Evolutionary conservation across 257 asterid species (phyloP).

Genomic region (Phtheirospermum japonicum): DNA sequence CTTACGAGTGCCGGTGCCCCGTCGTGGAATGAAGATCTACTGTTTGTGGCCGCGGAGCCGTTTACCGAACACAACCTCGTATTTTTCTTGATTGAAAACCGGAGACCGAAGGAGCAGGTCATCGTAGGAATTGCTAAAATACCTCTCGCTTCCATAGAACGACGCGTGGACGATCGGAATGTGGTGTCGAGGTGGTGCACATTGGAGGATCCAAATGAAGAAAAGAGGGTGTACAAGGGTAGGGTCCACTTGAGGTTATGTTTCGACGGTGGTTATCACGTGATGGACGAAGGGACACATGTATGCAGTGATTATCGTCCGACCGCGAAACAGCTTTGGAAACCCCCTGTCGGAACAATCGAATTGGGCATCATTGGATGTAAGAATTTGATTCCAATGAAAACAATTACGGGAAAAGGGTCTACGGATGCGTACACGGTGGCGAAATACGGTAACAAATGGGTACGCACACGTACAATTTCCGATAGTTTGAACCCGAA

Average conservation of each 20-base stretch:
- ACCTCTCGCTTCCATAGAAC: constrained; percentile 61
- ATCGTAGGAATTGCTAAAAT: constrained; percentile 52
- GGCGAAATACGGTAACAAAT: constrained; percentile 80
- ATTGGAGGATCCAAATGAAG: constrained; percentile 59
- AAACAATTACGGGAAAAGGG: constrained; percentile 63
- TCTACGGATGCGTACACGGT: constrained; percentile 78
- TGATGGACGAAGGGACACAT: constrained; percentile 79
- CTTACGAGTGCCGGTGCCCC: constrained; percentile 52
- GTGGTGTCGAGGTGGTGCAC: constrained; percentile 84
- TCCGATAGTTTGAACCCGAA: constrained; percentile 67
- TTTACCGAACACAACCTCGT: constrained; percentile 51
- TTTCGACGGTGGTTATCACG: constrained; percentile 92
- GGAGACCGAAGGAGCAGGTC: constrained; percentile 46
- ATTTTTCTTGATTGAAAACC: constrained; percentile 50
- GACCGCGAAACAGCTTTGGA: constrained; percentile 88
- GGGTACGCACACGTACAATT: constrained; percentile 83
- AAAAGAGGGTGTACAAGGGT: constrained; percentile 55
- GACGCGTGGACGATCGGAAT: constrained; percentile 75
- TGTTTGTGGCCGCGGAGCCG: constrained; percentile 83
- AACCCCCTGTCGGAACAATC: constrained; percentile 57
- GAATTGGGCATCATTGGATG: constrained; percentile 83
- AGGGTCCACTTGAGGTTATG: constrained; percentile 70
- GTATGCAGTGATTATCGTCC: constrained; percentile 89
- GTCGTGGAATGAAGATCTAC: constrained; percentile 72
- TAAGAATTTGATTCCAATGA: constrained; percentile 68